Evolutionary conservation across 352 stramenopile genomes (phyloP), one percentile per base, ranked within the genome.

Genomic region (Globisporangium abappressorium): DNA sequence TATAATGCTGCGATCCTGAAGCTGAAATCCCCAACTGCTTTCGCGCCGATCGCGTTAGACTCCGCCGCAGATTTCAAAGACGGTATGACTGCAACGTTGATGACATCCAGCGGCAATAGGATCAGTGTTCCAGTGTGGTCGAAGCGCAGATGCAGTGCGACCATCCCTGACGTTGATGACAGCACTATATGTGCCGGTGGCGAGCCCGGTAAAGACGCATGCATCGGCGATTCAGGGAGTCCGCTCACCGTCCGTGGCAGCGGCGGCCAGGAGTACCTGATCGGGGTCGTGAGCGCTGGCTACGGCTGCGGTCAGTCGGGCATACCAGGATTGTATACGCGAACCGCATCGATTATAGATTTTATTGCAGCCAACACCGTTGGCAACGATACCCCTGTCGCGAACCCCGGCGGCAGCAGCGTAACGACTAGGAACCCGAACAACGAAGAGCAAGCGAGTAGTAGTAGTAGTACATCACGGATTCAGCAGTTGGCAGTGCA

Each of bases 1-100:
- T 76, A 76, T 58, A 73, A 84, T 61, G 62, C 79, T 12, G 72
- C 71, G 8, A 70, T 84, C 43, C 56, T 84, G 5, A 70, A 79
- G 54, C 74, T 84, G 7, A 71, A 73, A 20, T 65, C 49, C 8
- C 59, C 67, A 15, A 65, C 64, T 46, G 75, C 75, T 28, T 49
- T 64, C 15, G 63, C 54, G 28, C 68, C 71, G 4, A 66, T 79
- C 18, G 20, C 55, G 7, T 55, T 78, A 0, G 71, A 73, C 65
- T 69, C 68, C 28, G 46, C 60, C 8, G 49, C 49, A n/a, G 59
- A 74, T 28, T 70, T 78, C 14, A 33, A 57, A 20, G 57, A 70
- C 15, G 65, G 53, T 3, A 59, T 15, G 5, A 15, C 28, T 5
- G 15, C 54, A 20, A 70, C 55, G 1, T 47, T 20, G 20, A 28